Percentiles rank a stretch among this genome's conserved stretches.
Evolutionary conservation across 805 yeast genomes (phyloP).

Genomic region (Metschnikowia corniflorae): DNA sequence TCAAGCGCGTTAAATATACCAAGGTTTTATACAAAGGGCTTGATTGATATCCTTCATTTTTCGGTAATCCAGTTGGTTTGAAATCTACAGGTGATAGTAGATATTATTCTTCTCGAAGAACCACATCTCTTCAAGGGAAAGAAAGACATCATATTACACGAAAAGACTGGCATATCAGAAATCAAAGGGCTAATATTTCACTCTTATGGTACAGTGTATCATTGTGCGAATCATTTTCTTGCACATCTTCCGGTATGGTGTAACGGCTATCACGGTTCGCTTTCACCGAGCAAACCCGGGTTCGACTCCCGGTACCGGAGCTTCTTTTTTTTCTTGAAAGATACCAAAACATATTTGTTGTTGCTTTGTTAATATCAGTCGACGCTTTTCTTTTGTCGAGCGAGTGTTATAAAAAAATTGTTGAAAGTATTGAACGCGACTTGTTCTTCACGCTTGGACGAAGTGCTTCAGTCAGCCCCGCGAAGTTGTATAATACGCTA

Average conservation of each 20-base stretch:
- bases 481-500: too few relatives aligned
- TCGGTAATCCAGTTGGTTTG: too few relatives aligned
- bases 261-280: constrained; percentile 83
- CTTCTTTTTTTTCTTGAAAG: neutral
- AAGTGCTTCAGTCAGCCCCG: too few relatives aligned
- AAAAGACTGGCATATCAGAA: too few relatives aligned
- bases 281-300: constrained; percentile 84
- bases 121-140: neutral
- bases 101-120: neutral
- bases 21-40: neutral
- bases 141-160: neutral
- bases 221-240: neutral
- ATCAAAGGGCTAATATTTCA: too few relatives aligned
- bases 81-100: too few relatives aligned
- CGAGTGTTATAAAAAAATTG: too few relatives aligned
- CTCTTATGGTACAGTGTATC: neutral
- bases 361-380: too few relatives aligned
- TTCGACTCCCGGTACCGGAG: constrained; percentile 87
- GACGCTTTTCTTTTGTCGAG: too few relatives aligned
- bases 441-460: too few relatives aligned
- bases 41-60: neutral
- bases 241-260: constrained; percentile 59
- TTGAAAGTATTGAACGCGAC: too few relatives aligned
- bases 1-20: neutral
- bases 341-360: too few relatives aligned